Conservation (phyloP, 345 rosid genomes). For the Carallia brachiata region DNA sequence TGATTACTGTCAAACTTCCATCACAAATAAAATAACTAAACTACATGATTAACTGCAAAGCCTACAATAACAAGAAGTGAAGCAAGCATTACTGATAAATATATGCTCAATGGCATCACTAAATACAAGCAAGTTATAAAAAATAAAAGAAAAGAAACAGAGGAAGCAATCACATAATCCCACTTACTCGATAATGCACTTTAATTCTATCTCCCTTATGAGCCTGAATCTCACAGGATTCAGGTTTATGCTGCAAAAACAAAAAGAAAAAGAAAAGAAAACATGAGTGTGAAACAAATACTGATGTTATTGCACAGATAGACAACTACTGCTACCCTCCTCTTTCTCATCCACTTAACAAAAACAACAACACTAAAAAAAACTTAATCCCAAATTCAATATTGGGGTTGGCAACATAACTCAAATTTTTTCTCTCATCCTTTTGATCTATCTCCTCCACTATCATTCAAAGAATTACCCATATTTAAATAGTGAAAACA, state of each 20-base stretch:
- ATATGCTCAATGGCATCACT: no score
- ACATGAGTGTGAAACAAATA: neutral
- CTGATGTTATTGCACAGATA: no score
- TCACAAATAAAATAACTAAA: neutral
- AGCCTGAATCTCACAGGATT: constrained; percentile 74
- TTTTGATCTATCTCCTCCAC: no score
- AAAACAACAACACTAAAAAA: no score
- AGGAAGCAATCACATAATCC: constrained; percentile 4
- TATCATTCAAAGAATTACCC: no score
- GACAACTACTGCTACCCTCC: neutral
- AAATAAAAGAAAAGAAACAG: neutral
- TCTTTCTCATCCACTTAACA: neutral
- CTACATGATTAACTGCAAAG: neutral
- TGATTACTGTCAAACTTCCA: neutral
- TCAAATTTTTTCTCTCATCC: no score
- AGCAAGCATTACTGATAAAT: neutral
- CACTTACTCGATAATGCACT: constrained; percentile 84
- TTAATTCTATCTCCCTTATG: constrained; percentile 88
- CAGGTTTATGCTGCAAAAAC: constrained; percentile 58
- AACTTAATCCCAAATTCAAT: no score
- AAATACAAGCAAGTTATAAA: neutral
- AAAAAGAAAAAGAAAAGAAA: neutral
- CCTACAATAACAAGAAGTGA: neutral
- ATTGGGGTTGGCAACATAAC: no score
- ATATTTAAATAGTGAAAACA: no score